Conservation (phyloP, 2,329 filamentous ascomycete genomes). For the Arthrobotrys iridis region DNA sequence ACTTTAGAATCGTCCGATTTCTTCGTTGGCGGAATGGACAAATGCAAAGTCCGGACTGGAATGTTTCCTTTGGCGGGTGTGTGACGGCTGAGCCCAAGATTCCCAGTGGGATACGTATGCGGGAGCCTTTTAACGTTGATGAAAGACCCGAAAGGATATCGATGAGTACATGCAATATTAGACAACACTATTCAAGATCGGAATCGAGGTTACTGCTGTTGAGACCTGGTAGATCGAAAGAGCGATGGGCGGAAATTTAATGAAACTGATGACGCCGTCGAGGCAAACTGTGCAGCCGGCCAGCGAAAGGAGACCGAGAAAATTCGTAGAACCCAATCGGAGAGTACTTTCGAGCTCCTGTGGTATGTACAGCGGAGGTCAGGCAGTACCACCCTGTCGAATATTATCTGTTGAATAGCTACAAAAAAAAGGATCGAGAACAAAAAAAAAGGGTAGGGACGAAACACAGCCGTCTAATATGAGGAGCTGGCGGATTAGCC, state of each 20-base stretch:
- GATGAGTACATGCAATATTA: neutral
- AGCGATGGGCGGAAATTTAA: slow-evolving; percentile 17
- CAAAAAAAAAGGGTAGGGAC: neutral
- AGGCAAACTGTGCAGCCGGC: slow-evolving; percentile 42
- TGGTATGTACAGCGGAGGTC: neutral
- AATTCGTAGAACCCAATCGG: slow-evolving; percentile 16
- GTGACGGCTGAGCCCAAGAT: neutral
- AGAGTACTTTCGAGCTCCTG: neutral
- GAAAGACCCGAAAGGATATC: no score
- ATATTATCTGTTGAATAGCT: neutral
- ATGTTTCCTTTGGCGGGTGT: slow-evolving; percentile 44
- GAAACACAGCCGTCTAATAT: slow-evolving; percentile 6
- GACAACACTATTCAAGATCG: slow-evolving; percentile 8
- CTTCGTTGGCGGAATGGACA: slow-evolving; percentile 14
- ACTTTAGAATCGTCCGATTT: neutral
- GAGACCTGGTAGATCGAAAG: neutral
- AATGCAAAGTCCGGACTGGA: slow-evolving; percentile 22
- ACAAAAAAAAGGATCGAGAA: neutral
- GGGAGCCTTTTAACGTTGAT: no score
- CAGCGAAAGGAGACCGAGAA: slow-evolving; percentile 6
- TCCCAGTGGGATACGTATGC: neutral
- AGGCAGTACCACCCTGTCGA: neutral
- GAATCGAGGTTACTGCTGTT: neutral
- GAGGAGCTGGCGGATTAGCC: neutral
- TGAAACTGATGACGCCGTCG: slow-evolving; percentile 8